Conservation (phyloP, 345 rosid species). For the Pistacia integerrima region DNA sequence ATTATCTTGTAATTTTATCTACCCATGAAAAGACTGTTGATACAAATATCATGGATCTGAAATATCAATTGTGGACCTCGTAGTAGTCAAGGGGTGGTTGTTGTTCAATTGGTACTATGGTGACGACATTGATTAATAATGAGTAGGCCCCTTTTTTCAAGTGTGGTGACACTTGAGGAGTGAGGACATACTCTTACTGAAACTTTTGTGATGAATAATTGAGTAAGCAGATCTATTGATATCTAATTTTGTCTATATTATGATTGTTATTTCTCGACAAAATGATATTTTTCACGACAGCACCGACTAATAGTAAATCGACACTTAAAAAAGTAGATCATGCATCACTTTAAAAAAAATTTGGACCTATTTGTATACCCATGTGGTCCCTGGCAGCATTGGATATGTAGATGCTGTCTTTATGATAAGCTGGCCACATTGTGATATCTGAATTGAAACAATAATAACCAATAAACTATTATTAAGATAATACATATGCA, state of each 20-base stretch:
- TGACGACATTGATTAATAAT: conserved; percentile 28
- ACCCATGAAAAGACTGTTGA: too few relatives aligned
- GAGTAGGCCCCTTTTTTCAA: conserved; percentile 26
- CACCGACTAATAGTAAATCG: conserved; percentile 13
- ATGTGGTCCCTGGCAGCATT: conserved; percentile 11
- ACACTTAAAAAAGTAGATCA: conserved; percentile 14
- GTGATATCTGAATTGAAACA: neutral
- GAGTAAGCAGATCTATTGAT: conserved; percentile 10
- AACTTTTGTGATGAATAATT: conserved; percentile 6
- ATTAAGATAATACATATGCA: neutral
- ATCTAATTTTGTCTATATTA: conserved; percentile 10
- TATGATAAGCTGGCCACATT: neutral
- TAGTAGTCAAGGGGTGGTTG: neutral
- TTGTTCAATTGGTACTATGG: neutral
- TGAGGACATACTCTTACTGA: neutral
- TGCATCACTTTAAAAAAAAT: neutral
- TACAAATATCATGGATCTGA: too few relatives aligned
- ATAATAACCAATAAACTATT: neutral
- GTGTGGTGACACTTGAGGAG: conserved; percentile 9
- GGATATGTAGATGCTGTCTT: neutral
- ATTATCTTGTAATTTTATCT: too few relatives aligned
- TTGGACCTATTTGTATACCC: conserved; percentile 1
- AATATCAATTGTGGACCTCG: neutral
- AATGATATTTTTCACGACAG: neutral
- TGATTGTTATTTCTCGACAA: conserved; percentile 25